These are phyloP conservation scores for Niveomyces coronatus DNA, from an alignment of 2,329 filamentous ascomycete species.

Conservation along the genomic window DNA sequence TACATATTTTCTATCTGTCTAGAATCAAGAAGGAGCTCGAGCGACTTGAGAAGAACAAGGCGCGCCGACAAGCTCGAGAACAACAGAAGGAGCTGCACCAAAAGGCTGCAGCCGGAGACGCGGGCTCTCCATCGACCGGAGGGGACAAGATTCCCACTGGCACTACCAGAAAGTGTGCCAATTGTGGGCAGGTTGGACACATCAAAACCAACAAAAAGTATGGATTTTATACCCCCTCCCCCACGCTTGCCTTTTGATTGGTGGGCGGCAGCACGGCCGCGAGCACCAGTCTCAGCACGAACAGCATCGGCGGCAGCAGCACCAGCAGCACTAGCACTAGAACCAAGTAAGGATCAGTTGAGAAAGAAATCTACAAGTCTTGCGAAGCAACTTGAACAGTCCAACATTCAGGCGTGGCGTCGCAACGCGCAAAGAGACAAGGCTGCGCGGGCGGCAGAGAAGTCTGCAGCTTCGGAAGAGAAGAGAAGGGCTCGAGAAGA, in stretches of 20 bases:
- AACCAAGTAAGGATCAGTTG: constrained; percentile 4
- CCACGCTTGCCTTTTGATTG: constrained; percentile 23
- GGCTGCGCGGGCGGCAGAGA: constrained; percentile 3
- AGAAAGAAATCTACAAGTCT: background rate
- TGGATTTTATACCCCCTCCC: constrained; percentile 24
- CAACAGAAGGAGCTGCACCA: constrained; percentile 66
- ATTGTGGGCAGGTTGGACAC: constrained; percentile 91
- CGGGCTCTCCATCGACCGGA: constrained; percentile 37
- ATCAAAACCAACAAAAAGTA: constrained; percentile 99
- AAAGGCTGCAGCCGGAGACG: constrained; percentile 31
- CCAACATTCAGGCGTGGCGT: background rate
- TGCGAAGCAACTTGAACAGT: background rate
- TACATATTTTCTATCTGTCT: constrained; percentile 10
- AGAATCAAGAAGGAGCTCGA: constrained; percentile 55
- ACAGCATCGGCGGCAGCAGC: no score
- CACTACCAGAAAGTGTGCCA: constrained; percentile 88
- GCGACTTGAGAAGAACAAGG: constrained; percentile 83
- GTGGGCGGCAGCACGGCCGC: constrained; percentile 18
- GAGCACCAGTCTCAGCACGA: no score
- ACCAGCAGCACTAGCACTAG: constrained; percentile 3
- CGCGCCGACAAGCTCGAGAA: constrained; percentile 80
- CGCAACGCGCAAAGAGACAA: constrained; percentile 4
- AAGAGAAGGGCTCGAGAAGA: background rate
- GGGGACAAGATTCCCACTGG: constrained; percentile 46
- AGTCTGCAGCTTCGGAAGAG: background rate